These are phyloP conservation scores for Macrocybe sp. DNA, from an alignment of 1,284 basidiomycete genomes.

Conservation along the genomic window DNA sequence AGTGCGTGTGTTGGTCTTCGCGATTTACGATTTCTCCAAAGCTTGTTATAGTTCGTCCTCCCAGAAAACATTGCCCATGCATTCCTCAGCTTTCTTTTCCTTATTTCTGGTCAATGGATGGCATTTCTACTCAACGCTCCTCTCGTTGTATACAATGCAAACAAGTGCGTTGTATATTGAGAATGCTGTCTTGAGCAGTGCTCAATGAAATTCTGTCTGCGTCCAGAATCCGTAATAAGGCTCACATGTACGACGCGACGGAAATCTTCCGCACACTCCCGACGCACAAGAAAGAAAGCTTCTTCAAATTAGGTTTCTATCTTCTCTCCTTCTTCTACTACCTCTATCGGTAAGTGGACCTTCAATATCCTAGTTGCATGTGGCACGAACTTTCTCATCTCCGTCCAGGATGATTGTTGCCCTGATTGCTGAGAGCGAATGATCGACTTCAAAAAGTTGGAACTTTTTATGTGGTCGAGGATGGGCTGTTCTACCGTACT, in stretches of 20 bases:
- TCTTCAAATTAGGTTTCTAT: slow-evolving; percentile 95
- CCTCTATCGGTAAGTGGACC: slow-evolving; percentile 76
- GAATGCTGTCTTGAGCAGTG: not conserved
- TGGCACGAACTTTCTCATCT: not conserved
- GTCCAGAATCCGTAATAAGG: slow-evolving; percentile 84
- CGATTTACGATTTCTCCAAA: slow-evolving; percentile 1
- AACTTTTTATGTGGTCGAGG: no score
- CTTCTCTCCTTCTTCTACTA: slow-evolving; percentile 96
- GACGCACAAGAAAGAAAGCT: slow-evolving; percentile 95
- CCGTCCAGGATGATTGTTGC: slow-evolving; percentile 76
- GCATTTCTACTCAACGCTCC: slow-evolving; percentile 93
- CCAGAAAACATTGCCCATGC: slow-evolving; percentile 97
- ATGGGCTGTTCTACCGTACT: no score
- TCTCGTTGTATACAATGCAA: slow-evolving; percentile 86
- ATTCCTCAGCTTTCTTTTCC: slow-evolving; percentile 82
- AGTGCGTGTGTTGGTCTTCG: slow-evolving; percentile 38
- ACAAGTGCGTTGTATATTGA: slow-evolving; percentile 66
- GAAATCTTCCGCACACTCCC: slow-evolving; percentile 97
- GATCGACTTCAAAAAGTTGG: slow-evolving; percentile 8
- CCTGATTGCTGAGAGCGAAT: slow-evolving; percentile 78
- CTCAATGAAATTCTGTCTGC: not conserved
- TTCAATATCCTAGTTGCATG: not conserved
- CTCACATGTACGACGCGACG: slow-evolving; percentile 98
- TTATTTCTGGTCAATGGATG: slow-evolving; percentile 94
- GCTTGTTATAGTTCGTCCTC: slow-evolving; percentile 77